Evolutionary conservation across 2,329 filamentous ascomycete species (phyloP).

Genomic region (Cladosporium sp.): DNA sequence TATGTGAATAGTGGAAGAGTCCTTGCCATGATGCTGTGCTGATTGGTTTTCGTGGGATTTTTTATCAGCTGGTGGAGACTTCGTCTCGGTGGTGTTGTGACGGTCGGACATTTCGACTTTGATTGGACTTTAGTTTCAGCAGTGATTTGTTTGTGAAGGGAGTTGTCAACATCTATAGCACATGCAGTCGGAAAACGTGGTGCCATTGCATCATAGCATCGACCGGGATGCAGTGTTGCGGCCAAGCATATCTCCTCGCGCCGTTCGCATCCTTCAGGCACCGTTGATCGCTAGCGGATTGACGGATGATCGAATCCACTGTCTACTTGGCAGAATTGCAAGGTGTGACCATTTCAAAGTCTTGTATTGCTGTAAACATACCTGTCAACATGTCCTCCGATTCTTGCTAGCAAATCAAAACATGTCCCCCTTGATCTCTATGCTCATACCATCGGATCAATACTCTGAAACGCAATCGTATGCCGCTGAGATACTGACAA

Average conservation of each 20-base stretch:
- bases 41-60: not conserved
- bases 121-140: not conserved
- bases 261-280: not conserved
- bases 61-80: not conserved
- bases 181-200: not conserved
- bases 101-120: not conserved
- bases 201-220: not conserved
- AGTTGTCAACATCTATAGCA: not conserved
- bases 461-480: not conserved
- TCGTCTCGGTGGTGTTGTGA: not conserved
- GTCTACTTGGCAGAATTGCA: not conserved
- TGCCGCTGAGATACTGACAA: not conserved
- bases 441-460: not conserved
- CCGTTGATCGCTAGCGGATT: not conserved
- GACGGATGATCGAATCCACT: not conserved
- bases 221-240: not conserved
- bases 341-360: not conserved
- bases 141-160: not conserved
- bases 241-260: not conserved
- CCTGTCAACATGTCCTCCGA: not conserved
- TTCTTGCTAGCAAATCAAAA: not conserved
- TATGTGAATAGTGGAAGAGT: not conserved
- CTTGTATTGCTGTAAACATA: not conserved
- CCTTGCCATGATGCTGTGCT: not conserved
- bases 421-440: not conserved